These are phyloP conservation scores for Tuber magnatum DNA, from an alignment of 495 filamentous ascomycete genomes.

Conservation along the genomic window DNA sequence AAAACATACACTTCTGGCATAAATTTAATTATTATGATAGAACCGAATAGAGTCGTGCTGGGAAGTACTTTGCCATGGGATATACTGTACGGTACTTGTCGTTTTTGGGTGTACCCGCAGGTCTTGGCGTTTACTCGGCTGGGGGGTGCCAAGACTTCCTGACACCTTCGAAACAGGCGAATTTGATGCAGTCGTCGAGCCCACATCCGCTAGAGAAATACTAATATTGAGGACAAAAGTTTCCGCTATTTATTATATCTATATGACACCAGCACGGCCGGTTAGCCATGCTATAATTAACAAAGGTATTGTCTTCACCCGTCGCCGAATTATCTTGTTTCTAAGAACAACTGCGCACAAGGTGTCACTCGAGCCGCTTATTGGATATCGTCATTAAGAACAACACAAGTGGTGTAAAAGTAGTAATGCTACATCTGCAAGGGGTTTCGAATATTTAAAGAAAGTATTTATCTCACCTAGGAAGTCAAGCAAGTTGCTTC, in stretches of 20 bases:
- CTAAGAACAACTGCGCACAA: not conserved
- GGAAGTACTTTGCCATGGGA: not conserved
- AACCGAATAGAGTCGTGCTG: no score
- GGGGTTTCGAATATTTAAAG: not conserved
- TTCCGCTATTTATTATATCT: not conserved
- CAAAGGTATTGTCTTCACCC: not conserved
- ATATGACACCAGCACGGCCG: not conserved
- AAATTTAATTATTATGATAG: no score
- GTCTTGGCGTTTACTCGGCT: no score
- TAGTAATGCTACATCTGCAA: not conserved
- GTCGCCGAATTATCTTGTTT: not conserved
- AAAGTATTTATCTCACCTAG: not conserved
- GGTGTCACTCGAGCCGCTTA: not conserved
- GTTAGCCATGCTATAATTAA: not conserved
- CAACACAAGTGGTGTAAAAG: not conserved
- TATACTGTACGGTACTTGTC: no score
- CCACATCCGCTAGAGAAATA: not conserved
- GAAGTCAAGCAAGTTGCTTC: not conserved
- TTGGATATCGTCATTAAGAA: not conserved
- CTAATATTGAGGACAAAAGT: no score
- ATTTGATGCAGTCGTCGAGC: not conserved
- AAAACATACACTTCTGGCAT: not conserved
- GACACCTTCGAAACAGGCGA: no score
- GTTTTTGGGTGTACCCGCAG: no score
- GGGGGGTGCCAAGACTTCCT: no score